A percentile compares a stretch with the other conserved stretches of the same genome.
phyloP scores from a whole-genome alignment of 805 yeast genomes.

The Starmerella scarabaei region DNA sequence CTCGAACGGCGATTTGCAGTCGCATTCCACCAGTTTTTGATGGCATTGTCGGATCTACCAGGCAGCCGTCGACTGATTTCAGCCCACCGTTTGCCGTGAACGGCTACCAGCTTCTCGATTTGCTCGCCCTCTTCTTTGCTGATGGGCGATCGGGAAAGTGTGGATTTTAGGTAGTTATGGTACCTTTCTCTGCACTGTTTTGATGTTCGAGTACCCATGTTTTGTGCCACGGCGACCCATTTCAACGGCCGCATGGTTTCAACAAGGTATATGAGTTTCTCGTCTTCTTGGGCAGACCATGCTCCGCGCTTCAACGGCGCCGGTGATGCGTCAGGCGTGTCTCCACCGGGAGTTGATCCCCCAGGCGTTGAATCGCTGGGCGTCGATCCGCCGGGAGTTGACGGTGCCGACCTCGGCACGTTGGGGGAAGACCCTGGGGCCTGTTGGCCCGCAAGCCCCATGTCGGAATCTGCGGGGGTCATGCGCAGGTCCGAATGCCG shows the following conservation, averaged over 20 bases:
- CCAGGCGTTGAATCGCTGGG: no score
- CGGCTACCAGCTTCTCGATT: slow-evolving; percentile 65
- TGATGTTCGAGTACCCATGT: slow-evolving; percentile 65
- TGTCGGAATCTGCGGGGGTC: no score
- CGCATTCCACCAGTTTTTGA: slow-evolving; percentile 94
- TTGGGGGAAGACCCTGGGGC: no score
- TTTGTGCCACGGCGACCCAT: slow-evolving; percentile 77
- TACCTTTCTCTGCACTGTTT: slow-evolving; percentile 86
- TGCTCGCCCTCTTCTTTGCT: slow-evolving; percentile 70
- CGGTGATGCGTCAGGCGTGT: not conserved
- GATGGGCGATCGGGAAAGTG: slow-evolving; percentile 68
- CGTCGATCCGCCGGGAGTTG: no score
- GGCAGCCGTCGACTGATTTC: slow-evolving; percentile 78
- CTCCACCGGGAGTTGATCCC: not conserved
- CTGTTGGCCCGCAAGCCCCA: no score
- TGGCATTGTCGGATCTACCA: slow-evolving; percentile 82
- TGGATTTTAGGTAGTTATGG: slow-evolving; percentile 82
- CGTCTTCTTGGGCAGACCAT: slow-evolving; percentile 81
- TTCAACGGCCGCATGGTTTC: slow-evolving; percentile 63
- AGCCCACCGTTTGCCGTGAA: slow-evolving; percentile 86
- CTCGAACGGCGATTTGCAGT: slow-evolving; percentile 81
- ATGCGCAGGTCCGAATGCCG: no score
- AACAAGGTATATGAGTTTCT: slow-evolving; percentile 54
- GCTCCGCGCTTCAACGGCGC: slow-evolving; percentile 47
- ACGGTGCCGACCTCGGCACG: no score